Percentiles rank a stretch among this genome's conserved stretches.
Conservation (phyloP, 768 basidiomycete genomes). For the Podaxis sp. region DNA sequence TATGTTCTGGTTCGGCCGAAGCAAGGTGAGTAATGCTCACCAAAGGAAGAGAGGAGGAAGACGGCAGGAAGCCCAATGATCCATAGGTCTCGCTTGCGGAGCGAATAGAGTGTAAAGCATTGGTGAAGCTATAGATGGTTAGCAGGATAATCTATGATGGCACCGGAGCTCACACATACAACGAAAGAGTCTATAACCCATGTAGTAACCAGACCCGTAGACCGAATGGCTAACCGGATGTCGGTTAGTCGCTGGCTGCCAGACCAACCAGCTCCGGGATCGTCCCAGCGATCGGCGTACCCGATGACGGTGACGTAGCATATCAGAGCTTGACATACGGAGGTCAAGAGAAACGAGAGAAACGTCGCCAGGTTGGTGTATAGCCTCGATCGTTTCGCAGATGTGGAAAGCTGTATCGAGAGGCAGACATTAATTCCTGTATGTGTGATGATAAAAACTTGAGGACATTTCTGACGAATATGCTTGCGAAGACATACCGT, state of each 20-base stretch:
- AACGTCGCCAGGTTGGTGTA: neutral
- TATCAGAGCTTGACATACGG: neutral
- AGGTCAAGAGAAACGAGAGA: neutral
- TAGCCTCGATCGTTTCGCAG: neutral
- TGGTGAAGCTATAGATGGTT: neutral
- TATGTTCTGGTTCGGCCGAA: neutral
- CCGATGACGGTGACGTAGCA: neutral
- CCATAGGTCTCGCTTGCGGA: neutral
- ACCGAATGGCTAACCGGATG: neutral
- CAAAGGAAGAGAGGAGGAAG: neutral
- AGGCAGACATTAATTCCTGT: neutral
- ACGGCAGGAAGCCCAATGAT: neutral
- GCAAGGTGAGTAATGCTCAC: neutral
- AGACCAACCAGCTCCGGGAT: neutral
- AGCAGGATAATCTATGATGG: too few relatives aligned
- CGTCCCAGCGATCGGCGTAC: neutral
- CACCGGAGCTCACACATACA: neutral
- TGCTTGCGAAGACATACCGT: neutral
- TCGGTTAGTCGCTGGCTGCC: neutral
- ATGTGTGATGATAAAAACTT: neutral
- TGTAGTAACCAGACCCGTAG: neutral
- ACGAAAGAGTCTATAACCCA: neutral
- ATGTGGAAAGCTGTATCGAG: neutral
- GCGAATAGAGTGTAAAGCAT: neutral
- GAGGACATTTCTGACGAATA: neutral